These are phyloP conservation scores for Pseudonitzschia pungens DNA, from an alignment of 108 stramenopile species.

Conservation along the genomic window DNA sequence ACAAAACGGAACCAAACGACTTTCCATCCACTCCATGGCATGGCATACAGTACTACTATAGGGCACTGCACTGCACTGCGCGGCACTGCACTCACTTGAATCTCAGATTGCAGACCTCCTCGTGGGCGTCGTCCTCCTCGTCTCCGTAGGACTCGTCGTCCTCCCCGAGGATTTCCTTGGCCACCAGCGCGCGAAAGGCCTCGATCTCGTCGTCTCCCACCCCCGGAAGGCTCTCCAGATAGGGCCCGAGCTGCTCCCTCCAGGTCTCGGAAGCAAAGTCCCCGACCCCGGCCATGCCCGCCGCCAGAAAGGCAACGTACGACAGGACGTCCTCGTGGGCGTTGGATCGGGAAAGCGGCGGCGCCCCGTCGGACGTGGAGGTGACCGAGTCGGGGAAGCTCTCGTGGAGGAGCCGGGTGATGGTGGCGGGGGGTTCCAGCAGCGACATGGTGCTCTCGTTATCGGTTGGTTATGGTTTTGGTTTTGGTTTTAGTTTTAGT, in stretches of 20 bases:
- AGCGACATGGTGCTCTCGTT: slow-evolving; percentile 62
- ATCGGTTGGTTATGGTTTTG: neutral
- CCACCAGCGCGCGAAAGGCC: slow-evolving; percentile 51
- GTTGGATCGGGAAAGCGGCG: no score
- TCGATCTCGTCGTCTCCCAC: slow-evolving; percentile 35
- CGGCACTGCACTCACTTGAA: slow-evolving; percentile 66
- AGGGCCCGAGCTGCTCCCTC: slow-evolving; percentile 64
- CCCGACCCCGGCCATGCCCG: slow-evolving; percentile 52
- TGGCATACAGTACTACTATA: no score
- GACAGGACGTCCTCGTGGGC: slow-evolving; percentile 63
- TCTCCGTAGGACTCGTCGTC: slow-evolving; percentile 78
- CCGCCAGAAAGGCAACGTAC: slow-evolving; percentile 79
- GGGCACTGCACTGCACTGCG: no score
- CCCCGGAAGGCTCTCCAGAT: slow-evolving; percentile 42
- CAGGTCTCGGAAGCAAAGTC: slow-evolving; percentile 55
- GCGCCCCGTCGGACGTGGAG: neutral
- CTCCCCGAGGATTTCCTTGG: slow-evolving; percentile 40
- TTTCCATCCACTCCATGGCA: no score
- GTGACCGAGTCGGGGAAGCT: slow-evolving; percentile 44
- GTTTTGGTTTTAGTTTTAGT: no score
- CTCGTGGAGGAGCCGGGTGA: slow-evolving; percentile 60
- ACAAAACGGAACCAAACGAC: no score
- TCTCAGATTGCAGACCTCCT: slow-evolving; percentile 92
- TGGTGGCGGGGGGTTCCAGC: slow-evolving; percentile 66
- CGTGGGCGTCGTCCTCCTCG: slow-evolving; percentile 82